These are phyloP conservation scores for Sporothrix schenckii DNA, from an alignment of 2,329 filamentous ascomycete genomes.

Conservation along the genomic window DNA sequence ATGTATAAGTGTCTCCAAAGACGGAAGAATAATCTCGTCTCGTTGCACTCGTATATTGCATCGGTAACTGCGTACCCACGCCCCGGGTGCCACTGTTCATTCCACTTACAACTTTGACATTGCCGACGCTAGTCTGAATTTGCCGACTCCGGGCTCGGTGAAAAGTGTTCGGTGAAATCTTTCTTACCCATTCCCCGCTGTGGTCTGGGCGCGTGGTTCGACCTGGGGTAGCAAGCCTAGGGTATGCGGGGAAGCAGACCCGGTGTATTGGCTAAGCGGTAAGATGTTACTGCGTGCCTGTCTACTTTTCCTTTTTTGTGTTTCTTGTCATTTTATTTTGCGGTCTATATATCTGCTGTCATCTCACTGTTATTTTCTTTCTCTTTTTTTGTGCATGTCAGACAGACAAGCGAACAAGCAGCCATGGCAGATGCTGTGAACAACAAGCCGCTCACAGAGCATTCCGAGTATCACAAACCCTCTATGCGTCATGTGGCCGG, in stretches of 20 bases:
- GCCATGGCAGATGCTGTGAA: conserved; percentile 8
- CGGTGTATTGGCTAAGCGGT: not conserved
- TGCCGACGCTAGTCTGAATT: conserved; percentile 17
- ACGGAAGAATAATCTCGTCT: not conserved
- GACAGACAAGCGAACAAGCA: not conserved
- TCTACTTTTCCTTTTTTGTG: not conserved
- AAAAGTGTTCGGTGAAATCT: not conserved
- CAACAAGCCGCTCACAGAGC: conserved; percentile 10
- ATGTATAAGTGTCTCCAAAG: not conserved
- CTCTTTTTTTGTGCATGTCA: not conserved
- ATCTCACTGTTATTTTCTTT: not conserved
- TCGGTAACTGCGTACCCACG: not conserved
- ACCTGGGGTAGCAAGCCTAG: not conserved
- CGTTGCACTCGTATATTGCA: conserved; percentile 7
- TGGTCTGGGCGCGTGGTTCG: not conserved
- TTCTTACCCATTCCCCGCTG: conserved; percentile 2
- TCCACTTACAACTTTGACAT: conserved; percentile 1
- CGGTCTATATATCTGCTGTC: not conserved
- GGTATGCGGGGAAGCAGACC: conserved; percentile 12
- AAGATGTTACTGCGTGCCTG: not conserved
- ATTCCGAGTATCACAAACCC: conserved; percentile 16
- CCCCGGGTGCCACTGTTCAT: not conserved
- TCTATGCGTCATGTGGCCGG: conserved; percentile 1
- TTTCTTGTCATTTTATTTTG: not conserved
- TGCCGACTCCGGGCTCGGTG: conserved; percentile 15